Evolutionary conservation across 83 land plant genomes (phyloP).

Genomic region (Thuja plicata): DNA sequence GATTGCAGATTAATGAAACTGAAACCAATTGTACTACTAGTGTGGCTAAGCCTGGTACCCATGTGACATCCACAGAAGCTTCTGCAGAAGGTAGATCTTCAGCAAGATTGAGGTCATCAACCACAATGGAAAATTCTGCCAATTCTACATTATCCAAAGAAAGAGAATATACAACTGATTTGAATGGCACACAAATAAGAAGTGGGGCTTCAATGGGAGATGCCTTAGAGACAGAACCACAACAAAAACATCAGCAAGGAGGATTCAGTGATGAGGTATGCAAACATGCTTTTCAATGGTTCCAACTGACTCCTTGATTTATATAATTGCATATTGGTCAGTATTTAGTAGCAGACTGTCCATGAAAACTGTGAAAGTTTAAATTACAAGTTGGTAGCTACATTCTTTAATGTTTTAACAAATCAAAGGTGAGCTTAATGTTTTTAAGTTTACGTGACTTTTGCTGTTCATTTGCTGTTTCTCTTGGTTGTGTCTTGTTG

Average conservation of each 20-base stretch:
- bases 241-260: conserved; percentile 46
- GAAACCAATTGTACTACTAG: conserved; percentile 42
- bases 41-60: conserved; percentile 39
- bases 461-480: too few species aligned
- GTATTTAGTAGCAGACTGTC: too few species aligned
- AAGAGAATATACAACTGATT: conserved; percentile 61
- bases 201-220: conserved; percentile 67
- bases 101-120: conserved; percentile 58
- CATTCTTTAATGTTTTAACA: background rate
- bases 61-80: conserved; percentile 46
- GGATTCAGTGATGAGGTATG: conserved; percentile 66
- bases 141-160: conserved; percentile 62
- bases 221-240: conserved; percentile 33
- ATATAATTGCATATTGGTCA: background rate
- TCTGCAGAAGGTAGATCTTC: conserved; percentile 66
- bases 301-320: conserved; percentile 15
- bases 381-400: too few species aligned
- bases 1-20: conserved; percentile 30
- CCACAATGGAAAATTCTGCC: conserved; percentile 29
- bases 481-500: too few species aligned
- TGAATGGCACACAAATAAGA: conserved; percentile 83
- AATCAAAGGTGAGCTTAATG: too few species aligned
- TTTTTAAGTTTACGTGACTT: too few species aligned
- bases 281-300: conserved; percentile 4
- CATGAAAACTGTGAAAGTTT: too few species aligned